Percentiles rank a stretch among this genome's conserved stretches.
Conservation (phyloP, 805 yeast species). For the Suhomyces sp. region DNA sequence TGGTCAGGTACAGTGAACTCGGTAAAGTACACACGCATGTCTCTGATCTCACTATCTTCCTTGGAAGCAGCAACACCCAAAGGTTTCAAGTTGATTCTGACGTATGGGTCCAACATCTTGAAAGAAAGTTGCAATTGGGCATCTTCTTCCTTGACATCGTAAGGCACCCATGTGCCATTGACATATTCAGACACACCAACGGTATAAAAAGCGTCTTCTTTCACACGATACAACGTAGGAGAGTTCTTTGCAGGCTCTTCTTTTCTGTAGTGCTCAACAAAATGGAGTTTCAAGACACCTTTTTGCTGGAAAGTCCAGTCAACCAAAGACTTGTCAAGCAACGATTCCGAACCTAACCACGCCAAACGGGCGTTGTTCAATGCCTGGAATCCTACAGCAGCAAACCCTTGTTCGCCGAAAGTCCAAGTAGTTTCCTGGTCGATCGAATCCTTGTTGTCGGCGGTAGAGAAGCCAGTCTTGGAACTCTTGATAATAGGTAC, state of each 20-base stretch:
- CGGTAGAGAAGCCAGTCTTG: slow-evolving; percentile 54
- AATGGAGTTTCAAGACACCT: slow-evolving; percentile 56
- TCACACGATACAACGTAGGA: slow-evolving; percentile 60
- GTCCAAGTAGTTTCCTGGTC: slow-evolving; percentile 62
- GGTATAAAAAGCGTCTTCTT: slow-evolving; percentile 61
- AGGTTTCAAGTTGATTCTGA: slow-evolving; percentile 63
- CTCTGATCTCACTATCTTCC: slow-evolving; percentile 39
- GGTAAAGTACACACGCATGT: slow-evolving; percentile 46
- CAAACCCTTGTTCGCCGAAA: slow-evolving; percentile 72
- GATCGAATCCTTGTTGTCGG: slow-evolving; percentile 34
- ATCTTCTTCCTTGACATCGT: slow-evolving; percentile 28
- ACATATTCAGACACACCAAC: slow-evolving; percentile 46
- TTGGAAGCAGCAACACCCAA: slow-evolving; percentile 35
- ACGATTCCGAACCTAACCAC: slow-evolving; percentile 73
- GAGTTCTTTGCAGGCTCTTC: slow-evolving; percentile 40
- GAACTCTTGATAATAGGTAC: slow-evolving; percentile 72
- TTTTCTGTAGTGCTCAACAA: slow-evolving; percentile 54
- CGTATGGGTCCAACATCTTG: slow-evolving; percentile 92
- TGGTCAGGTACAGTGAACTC: slow-evolving; percentile 84
- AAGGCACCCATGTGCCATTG: slow-evolving; percentile 69
- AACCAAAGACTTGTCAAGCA: slow-evolving; percentile 39
- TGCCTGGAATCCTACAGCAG: slow-evolving; percentile 78
- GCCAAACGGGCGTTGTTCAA: slow-evolving; percentile 70
- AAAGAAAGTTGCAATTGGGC: slow-evolving; percentile 78
- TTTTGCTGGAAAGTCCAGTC: slow-evolving; percentile 74